Evolutionary conservation across 1,139 yeast species (phyloP), one percentile per base, ranked within the genome.

Genomic region (Saccharomycopsis phalli): DNA sequence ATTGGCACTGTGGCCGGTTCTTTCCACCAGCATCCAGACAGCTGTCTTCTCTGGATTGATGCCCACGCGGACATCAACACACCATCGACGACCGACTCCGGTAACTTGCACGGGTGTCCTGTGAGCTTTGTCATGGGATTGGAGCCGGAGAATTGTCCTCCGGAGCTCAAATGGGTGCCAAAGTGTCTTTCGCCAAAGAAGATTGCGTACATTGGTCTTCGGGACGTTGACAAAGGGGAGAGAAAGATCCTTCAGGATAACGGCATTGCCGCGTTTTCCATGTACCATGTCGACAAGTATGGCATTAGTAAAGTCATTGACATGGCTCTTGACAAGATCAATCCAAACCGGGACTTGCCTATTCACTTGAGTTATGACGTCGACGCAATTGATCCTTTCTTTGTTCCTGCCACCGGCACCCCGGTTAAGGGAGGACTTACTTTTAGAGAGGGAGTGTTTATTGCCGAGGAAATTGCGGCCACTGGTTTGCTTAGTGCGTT

Each of bases 31-130:
- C 69, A 82, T 59, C 95, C 96, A 17, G 84, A 87, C 50, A 87
- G 95, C 22, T 86, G 95, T 55, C 70, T 91, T 37, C 60, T 91
- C 49, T 91, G 98, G 98, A 81, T 91, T 51, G 98, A 91, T 62
- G 98, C 98, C 1, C 98, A 91, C 58, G 96, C 97, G 26, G 98
- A 91, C 59, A 79, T 91, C 56, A 91, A 91, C 66, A 81, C 96
- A 2, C 87, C 95, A n/a, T 68, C 68, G 36, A 76, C 88, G 11
- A 79, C 97, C 4, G 81, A 74, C 33, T 76, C 91, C 8, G 98
- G 98, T 35, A 91, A 91, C 61, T 69, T 91, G 52, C 98, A 91
- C 60, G 98, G 98, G 3, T 88, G 97, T 60, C 98, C 98, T 5
- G 84, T 91, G 31, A 76, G 95, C 3, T 91, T 91, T 58, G 66